These are phyloP conservation scores for Sordariomycetes sp. DNA, from an alignment of 2,329 filamentous ascomycete species.

Conservation along the genomic window DNA sequence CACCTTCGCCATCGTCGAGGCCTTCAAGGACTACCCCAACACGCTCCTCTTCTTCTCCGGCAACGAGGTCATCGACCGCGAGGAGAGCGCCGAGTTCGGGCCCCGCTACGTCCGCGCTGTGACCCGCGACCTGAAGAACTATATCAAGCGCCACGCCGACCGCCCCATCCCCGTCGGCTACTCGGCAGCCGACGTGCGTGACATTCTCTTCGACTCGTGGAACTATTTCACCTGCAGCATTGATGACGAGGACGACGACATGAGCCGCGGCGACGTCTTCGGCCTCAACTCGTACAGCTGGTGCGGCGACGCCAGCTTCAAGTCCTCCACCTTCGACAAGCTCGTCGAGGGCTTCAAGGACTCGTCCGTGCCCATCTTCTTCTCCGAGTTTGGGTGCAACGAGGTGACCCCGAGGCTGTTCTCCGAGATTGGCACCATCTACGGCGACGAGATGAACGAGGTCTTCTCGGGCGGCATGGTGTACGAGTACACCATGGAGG, in stretches of 20 bases:
- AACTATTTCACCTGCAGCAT: slow-evolving; percentile 63
- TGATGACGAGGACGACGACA: slow-evolving; percentile 40
- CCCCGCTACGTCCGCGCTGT: slow-evolving; percentile 67
- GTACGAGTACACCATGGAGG: slow-evolving; percentile 70
- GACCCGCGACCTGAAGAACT: slow-evolving; percentile 71
- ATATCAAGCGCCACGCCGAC: slow-evolving; percentile 60
- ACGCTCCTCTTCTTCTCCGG: slow-evolving; percentile 66
- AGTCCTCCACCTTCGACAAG: slow-evolving; percentile 50
- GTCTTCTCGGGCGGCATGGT: slow-evolving; percentile 68
- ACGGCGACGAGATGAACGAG: slow-evolving; percentile 56
- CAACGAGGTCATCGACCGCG: slow-evolving; percentile 67
- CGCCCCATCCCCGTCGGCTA: slow-evolving; percentile 68
- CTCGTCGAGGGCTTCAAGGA: slow-evolving; percentile 55
- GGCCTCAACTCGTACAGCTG: slow-evolving; percentile 67
- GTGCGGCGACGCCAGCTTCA: slow-evolving; percentile 54
- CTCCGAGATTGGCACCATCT: slow-evolving; percentile 64
- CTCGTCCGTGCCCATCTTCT: slow-evolving; percentile 66
- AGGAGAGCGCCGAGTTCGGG: slow-evolving; percentile 44
- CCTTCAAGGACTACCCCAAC: slow-evolving; percentile 57
- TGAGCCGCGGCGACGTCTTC: slow-evolving; percentile 62
- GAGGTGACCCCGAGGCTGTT: slow-evolving; percentile 59
- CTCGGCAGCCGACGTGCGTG: slow-evolving; percentile 69
- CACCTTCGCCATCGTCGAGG: slow-evolving; percentile 56
- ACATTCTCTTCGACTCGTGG: slow-evolving; percentile 63
- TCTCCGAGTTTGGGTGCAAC: slow-evolving; percentile 77